A percentile compares a stretch with the other conserved stretches of the same genome.
Conservation (phyloP, 2,329 filamentous ascomycete species). For the Aspergillus proliferans region DNA sequence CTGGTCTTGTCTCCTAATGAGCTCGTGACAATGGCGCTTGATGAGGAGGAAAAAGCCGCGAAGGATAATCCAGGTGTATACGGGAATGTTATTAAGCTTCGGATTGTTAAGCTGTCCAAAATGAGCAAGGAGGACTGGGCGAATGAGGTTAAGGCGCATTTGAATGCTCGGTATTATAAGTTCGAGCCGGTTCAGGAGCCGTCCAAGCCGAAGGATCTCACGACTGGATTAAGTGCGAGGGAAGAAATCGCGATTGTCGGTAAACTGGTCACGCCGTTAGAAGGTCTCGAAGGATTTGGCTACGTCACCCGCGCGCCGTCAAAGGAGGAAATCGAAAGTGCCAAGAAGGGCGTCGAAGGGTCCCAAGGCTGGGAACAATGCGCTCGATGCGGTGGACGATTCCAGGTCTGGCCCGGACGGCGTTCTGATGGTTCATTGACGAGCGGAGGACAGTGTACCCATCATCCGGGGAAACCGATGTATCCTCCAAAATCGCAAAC, state of each 20-base stretch:
- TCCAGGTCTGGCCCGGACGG: constrained; percentile 86
- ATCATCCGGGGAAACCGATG: constrained; percentile 71
- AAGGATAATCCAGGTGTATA: constrained; percentile 66
- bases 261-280: constrained; percentile 58
- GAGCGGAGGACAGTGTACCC: constrained; percentile 68
- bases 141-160: constrained; percentile 48
- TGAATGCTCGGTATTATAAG: constrained; percentile 33
- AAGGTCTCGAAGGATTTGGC: constrained; percentile 59
- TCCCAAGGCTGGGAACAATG: constrained; percentile 79
- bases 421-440: constrained; percentile 69
- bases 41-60: constrained; percentile 70
- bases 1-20: constrained; percentile 39
- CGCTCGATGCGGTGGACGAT: constrained; percentile 77
- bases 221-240: constrained; percentile 61
- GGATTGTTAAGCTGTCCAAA: constrained; percentile 67
- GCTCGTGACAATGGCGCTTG: constrained; percentile 41
- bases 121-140: constrained; percentile 70
- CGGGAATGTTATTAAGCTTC: constrained; percentile 74
- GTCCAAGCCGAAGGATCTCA: constrained; percentile 48
- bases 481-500: constrained; percentile 50
- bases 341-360: constrained; percentile 58
- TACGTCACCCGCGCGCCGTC: constrained; percentile 68
- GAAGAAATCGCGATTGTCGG: constrained; percentile 64
- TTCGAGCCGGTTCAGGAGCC: constrained; percentile 22
- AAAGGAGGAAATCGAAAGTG: constrained; percentile 58